Evolutionary conservation across 345 rosid genomes (phyloP), one percentile per base, ranked within the genome.

Genomic region (Camelina hispida): DNA sequence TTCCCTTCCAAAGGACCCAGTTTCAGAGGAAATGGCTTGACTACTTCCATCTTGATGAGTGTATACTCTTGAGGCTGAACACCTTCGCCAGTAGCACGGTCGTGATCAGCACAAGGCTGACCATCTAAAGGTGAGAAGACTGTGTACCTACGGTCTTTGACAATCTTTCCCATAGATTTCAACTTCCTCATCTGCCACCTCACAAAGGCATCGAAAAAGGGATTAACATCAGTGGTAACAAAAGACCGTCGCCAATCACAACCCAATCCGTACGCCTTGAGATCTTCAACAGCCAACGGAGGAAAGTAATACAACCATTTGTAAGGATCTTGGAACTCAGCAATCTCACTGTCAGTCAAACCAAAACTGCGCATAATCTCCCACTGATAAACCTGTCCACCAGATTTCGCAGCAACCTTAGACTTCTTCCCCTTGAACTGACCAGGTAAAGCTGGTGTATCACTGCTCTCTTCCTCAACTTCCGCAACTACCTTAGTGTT

Each of bases 41-140:
- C 69, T 9, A 91, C 88, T 81, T 91, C 97, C 98, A 91, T 91
- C 85, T 91, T 94, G 35, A 94, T 83, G 48, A 91, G 84, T 20
- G 95, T 88, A 68, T 94, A 94, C 23, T 94, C 98, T 68, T 91
- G 98, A n/a, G 98, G 97, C 81, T 84, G 96, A 47, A 93, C 94
- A 69, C 94, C 97, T 86, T 93, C 98, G 46, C 98, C 98, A 34
- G 78, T 79, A 52, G 98, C 98, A 78, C 97, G 85, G 79, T 94
- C 98, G 62, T 94, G 97, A 82, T 91, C 97, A 1, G 97, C 97
- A 61, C 97, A 94, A 30, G 97, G 98, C 81, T 91, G 98, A 46
- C 92, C 97, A 74, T 94, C 98, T 37, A 89, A 78, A 28, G 98
- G 98, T 40, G 98, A 94, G 81, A 81, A 94, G 53, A 94, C 81